Base-by-base conservation (phyloP, 192 early-diverging fungal genomes). In the Mortierella claussenii region DNA sequence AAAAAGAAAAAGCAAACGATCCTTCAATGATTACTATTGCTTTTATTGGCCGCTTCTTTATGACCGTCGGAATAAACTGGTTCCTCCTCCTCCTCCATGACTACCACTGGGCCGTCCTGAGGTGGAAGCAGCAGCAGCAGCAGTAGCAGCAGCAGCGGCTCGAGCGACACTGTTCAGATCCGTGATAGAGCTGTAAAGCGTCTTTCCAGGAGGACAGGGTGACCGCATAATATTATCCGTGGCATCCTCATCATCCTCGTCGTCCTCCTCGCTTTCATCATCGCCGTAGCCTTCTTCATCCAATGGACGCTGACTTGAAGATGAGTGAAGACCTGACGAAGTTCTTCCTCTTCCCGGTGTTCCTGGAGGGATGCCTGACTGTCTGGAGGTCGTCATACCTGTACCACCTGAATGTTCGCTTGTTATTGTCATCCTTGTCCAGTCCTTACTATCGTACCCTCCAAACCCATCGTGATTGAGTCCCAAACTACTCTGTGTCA, bases 401-500 rank as follows among this genome's bases (percentile, higher is more conserved):
- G 13, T 46, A 3, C 30, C n/a, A 6, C 9, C 11, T 20, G 49
- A 49, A 13, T 33, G 21, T 26, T 20, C 30, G n/a, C 68, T 69
- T 8, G 31, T 37, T 32, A 58, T 44, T 12, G 61, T 65, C 27
- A 33, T 58, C 28, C 69, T 47, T 36, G 69, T 73, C 18, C 55
- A 45, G 42, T 73, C 69, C 37, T 64, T 55, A 18, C 61, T 63
- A 0, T 50, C 49, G 34, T 49, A 58, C 9, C 55, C 55, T 44
- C 46, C 46, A 5, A 44, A 65, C 4, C 63, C 63, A 45, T 75
- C 62, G 26, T 75, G 62, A 44, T 75, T 75, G 26, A 75, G 57
- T 11, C 70, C 70, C 32, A 75, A 44, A 43, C 61, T 65, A 34
- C 70, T 75, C 49, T 75, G 70, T 13, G 70, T 75, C 63, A 66